A percentile compares a stretch with the other conserved stretches of the same genome.
These are phyloP conservation scores for Aspergillus sparsus DNA, from an alignment of 495 filamentous ascomycete species.

Conservation along the genomic window DNA sequence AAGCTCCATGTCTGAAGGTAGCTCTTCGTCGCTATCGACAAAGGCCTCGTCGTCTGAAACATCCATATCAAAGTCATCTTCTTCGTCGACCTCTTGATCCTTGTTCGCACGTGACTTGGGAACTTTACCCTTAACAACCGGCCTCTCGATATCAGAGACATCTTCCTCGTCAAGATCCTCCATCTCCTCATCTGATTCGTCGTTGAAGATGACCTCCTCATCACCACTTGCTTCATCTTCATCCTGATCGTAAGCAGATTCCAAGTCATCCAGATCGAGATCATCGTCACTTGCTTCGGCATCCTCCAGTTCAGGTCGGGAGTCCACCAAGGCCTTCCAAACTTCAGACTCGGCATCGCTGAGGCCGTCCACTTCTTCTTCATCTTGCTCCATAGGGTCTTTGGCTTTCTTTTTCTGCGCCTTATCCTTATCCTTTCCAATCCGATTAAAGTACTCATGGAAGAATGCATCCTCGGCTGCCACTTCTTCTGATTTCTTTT, in stretches of 20 bases:
- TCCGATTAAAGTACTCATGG: conserved; percentile 87
- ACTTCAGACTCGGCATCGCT: conserved; percentile 68
- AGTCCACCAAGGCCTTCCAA: conserved; percentile 88
- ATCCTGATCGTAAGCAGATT: conserved; percentile 53
- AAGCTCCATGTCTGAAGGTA: conserved; percentile 55
- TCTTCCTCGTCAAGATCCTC: conserved; percentile 51
- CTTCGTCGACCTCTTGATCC: conserved; percentile 44
- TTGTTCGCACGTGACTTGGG: conserved; percentile 45
- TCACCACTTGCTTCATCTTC: conserved; percentile 53
- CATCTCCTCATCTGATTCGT: conserved; percentile 49
- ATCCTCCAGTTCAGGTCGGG: conserved; percentile 72
- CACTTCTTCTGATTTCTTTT: conserved; percentile 80
- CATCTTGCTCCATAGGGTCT: conserved; percentile 29
- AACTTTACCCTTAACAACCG: conserved; percentile 28
- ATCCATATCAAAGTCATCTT: conserved; percentile 54
- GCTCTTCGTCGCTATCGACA: conserved; percentile 55
- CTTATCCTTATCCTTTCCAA: conserved; percentile 70
- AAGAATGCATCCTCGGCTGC: conserved; percentile 95
- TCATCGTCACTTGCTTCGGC: conserved; percentile 61
- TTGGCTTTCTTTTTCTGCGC: conserved; percentile 57
- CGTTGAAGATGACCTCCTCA: conserved; percentile 55
- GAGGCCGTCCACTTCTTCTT: conserved; percentile 34
- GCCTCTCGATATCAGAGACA: conserved; percentile 31
- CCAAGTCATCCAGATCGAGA: conserved; percentile 65
- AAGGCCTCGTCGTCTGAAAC: conserved; percentile 55